Percentiles rank a stretch among this genome's conserved stretches.
Conservation (phyloP, 2,329 filamentous ascomycete genomes). For the Nectriaceae sp. region DNA sequence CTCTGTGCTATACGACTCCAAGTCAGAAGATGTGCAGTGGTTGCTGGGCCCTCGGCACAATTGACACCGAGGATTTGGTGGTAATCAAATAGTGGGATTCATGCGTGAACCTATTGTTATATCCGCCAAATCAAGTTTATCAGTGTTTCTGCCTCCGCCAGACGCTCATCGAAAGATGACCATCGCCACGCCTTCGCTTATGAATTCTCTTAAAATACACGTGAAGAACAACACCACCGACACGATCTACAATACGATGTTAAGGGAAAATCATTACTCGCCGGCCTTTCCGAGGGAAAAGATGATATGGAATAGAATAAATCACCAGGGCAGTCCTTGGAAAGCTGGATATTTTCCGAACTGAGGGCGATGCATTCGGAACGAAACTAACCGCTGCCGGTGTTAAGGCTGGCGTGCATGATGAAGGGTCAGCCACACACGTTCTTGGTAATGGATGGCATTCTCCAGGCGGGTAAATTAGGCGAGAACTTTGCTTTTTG, state of each 20-base stretch:
- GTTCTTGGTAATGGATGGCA: neutral
- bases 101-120: too few relatives aligned
- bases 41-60: neutral
- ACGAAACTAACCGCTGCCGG: conserved; percentile 4
- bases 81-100: too few relatives aligned
- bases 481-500: conserved; percentile 48
- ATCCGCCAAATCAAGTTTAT: too few relatives aligned
- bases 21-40: conserved; percentile 52
- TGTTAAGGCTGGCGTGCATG: conserved; percentile 3
- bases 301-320: conserved; percentile 12
- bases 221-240: conserved; percentile 13
- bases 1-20: too few relatives aligned
- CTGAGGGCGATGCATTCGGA: conserved; percentile 9
- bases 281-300: conserved; percentile 10
- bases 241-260: conserved; percentile 1
- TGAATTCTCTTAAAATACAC: conserved; percentile 8
- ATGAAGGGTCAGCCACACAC: conserved; percentile 14
- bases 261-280: conserved; percentile 5
- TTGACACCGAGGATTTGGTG: neutral
- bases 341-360: conserved; percentile 1
- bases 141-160: too few relatives aligned
- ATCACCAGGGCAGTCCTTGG: neutral
- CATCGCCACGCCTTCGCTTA: neutral
- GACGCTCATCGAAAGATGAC: too few relatives aligned
- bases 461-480: neutral